Base-by-base conservation (phyloP, 2,329 filamentous ascomycete species). In the Cytospora mali region DNA sequence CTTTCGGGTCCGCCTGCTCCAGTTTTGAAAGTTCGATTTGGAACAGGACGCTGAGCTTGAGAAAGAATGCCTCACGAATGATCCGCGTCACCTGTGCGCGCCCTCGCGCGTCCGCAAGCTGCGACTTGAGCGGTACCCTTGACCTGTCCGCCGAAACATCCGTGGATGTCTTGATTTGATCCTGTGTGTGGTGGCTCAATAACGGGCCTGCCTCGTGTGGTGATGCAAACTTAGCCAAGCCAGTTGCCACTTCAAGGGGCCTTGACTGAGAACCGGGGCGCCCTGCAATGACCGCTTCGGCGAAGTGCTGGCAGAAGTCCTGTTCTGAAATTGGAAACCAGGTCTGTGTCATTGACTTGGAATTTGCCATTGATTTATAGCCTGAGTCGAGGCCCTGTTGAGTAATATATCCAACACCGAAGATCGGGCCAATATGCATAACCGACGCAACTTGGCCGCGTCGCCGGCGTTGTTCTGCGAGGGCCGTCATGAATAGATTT, bases 231-330 rank as follows among this genome's bases (percentile, higher is more conserved):
- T 31, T 6, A 6, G 6, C 6, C 29, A 31, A 6, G 6, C 29
- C 29, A 6, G 29, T 11, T 11, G 11, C 11, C 6, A 31, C 29
- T 31, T 31, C 29, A 11, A 31, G 29, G 11, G 29, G 6, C 6
- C 29, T 6, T 6, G 6, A 6, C 6, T 6, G 29, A 11, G 50
- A 53, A 21, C 18, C 27, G 9, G 27, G 50, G 6, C n/a, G 21
- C 7, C 50, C 21, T 6, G 50, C 50, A 6, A 74, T 49, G 5
- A 81, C 72, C 0, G 73, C 75, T 64, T 81, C 77, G 1, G 77
- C 75, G 54, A 81, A 76, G 16, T 75, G 62, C 10, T 76, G 69
- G 58, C 78, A 76, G 5, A 80, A 68, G 23, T 80, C 79, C 6
- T 65, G 61, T 64, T 80, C 79, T 0, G 66, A 67, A 18, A 69